A percentile compares a stretch with the other conserved stretches of the same genome.
These are phyloP conservation scores for Angophora floribunda DNA, from an alignment of 345 rosid species.

Conservation along the genomic window DNA sequence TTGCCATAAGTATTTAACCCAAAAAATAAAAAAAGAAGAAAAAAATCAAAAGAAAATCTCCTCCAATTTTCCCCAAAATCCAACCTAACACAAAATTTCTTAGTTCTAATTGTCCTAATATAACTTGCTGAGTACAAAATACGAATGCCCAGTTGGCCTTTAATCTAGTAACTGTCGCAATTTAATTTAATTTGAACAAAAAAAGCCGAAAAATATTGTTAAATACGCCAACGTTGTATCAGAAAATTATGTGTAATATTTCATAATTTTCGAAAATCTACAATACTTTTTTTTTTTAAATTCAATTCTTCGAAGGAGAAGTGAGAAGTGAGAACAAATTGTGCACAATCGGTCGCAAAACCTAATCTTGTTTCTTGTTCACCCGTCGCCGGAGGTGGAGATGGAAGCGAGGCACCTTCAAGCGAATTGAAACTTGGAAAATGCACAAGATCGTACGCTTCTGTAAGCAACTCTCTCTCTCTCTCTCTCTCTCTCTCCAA, in stretches of 20 bases:
- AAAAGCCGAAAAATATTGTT: neutral
- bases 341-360: no score
- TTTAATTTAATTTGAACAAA: neutral
- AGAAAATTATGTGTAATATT: neutral
- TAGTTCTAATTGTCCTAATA: neutral
- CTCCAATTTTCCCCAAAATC: neutral
- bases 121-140: neutral
- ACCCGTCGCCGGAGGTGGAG: neutral
- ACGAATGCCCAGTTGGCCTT: neutral
- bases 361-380: neutral
- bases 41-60: neutral
- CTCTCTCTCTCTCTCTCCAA: neutral
- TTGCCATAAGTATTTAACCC: neutral
- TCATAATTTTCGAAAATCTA: neutral
- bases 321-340: neutral
- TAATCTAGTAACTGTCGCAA: fast-evolving
- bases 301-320: neutral
- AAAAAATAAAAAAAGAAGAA: neutral
- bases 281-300: neutral
- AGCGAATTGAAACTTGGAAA: neutral
- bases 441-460: neutral
- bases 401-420: neutral
- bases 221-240: neutral
- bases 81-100: neutral
- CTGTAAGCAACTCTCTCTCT: neutral